These are phyloP conservation scores for Aspergillus proliferans DNA, from an alignment of 2,329 filamentous ascomycete species.

Conservation along the genomic window DNA sequence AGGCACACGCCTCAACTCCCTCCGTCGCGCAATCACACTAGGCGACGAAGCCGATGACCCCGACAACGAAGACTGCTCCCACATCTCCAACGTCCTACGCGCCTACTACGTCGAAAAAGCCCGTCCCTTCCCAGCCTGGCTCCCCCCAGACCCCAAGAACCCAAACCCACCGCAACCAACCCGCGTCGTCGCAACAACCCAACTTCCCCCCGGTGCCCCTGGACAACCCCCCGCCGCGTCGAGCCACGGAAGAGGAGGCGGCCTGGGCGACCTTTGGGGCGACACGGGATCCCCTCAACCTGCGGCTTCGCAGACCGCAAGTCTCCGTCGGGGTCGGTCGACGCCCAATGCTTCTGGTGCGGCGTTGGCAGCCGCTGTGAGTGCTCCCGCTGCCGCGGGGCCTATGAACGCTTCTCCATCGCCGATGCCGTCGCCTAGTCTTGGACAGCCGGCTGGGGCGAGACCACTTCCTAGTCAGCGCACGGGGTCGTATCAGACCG, in stretches of 20 bases:
- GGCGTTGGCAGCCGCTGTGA: conserved; percentile 14
- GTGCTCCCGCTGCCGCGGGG: conserved; percentile 15
- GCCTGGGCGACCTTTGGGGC: conserved; percentile 55
- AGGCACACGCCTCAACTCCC: conserved; percentile 52
- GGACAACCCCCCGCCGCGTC: conserved; percentile 23
- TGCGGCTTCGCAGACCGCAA: conserved; percentile 30
- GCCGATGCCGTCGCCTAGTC: conserved; percentile 17
- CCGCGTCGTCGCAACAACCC: conserved; percentile 47
- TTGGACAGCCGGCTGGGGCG: conserved; percentile 29
- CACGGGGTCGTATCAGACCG: conserved; percentile 65
- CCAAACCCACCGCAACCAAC: conserved; percentile 44
- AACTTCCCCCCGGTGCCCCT: conserved; percentile 42
- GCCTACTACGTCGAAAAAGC: conserved; percentile 90
- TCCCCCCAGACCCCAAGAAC: conserved; percentile 81
- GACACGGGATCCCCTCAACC: conserved; percentile 33
- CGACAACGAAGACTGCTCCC: conserved; percentile 71
- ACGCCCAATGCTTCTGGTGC: conserved; percentile 8
- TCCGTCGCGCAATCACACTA: conserved; percentile 44
- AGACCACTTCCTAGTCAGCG: conserved; percentile 67
- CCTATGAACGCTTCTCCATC: conserved; percentile 18
- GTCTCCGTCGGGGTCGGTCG: conserved; percentile 31
- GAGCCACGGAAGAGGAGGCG: conserved; percentile 29
- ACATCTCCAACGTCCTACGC: conserved; percentile 87
- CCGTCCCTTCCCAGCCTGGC: conserved; percentile 73
- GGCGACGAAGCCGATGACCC: conserved; percentile 40